Base-by-base conservation (phyloP, 768 basidiomycete genomes). In the Mycena vitilis region DNA sequence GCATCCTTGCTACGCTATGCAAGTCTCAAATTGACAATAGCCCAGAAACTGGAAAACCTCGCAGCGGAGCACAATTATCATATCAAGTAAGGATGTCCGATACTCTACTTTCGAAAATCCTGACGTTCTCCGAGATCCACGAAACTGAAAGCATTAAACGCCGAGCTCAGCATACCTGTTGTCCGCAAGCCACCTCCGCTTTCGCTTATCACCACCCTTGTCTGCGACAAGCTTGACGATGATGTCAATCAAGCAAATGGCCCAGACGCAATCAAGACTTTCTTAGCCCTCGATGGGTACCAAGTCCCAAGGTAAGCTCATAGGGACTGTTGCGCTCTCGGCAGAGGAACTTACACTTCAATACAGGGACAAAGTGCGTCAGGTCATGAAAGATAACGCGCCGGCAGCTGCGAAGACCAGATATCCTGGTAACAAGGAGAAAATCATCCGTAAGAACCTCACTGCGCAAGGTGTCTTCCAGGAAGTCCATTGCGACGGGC, bases 151-250 rank as follows among this genome's bases (percentile, higher is more conserved):
- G 38, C 23, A 15, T 18, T 68, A 0, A 68, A 63, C 18, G n/a
- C 16, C 4, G n/a, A 62, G 18, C 63, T 68, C n/a, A 45, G 57
- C 11, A 30, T 58, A 1, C 44, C 53, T 7, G 56, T 54, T 2
- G 60, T 58, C 0, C 60, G 66, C 34, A 56, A 62, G 15, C 66
- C 66, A 47, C 53, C 60, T 2, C 54, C 66, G 1, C 9, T 62
- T 5, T 30, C 66, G 2, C 54, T 62, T 18, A 36, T 51, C 23
- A 47, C 66, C 4, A 49, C 66, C 3, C 45, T 62, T 3, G 54
- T 68, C 45, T 22, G 16, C 4, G 42, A 47, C 10, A 42, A 56
- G 7, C 13, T 68, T 10, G 52, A 48, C 1, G 20, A 62, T 3
- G 61, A 68, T 45, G 25, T 57, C 5, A 48, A 9, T 4, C 38